phyloP scores from a whole-genome alignment of 148 eudicot species.

The Linanthus parryae region DNA sequence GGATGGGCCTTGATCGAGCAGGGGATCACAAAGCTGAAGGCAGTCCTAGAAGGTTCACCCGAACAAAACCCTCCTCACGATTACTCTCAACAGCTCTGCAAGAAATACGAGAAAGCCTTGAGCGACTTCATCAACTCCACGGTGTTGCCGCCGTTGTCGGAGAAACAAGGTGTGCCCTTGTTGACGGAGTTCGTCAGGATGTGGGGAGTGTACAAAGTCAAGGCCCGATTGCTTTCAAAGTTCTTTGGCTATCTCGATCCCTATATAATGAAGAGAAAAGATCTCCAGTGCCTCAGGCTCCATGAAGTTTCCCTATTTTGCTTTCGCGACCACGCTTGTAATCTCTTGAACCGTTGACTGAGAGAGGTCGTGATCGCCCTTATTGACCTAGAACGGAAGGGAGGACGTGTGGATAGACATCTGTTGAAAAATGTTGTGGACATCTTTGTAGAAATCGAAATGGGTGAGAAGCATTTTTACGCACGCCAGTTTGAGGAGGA shows the following conservation, averaged over 20 bases:
- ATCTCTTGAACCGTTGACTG: too few species aligned
- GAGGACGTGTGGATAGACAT: constrained; percentile 83
- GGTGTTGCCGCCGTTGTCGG: constrained; percentile 84
- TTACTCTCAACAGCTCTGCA: too few species aligned
- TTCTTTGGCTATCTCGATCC: constrained; percentile 94
- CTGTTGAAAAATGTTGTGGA: constrained; percentile 84
- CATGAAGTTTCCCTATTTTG: constrained; percentile 87
- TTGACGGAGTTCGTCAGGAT: constrained; percentile 82
- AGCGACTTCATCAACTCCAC: too few species aligned
- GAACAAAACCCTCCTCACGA: too few species aligned
- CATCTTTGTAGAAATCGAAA: constrained; percentile 90
- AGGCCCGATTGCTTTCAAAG: constrained; percentile 92
- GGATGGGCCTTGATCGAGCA: too few species aligned
- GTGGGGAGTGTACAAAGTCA: constrained; percentile 91
- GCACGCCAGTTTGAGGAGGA: too few species aligned
- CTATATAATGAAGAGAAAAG: constrained; percentile 79
- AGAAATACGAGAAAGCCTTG: too few species aligned
- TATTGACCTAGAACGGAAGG: constrained; percentile 90
- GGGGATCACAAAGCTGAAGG: too few species aligned
- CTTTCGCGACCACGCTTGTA: constrained; percentile 74
- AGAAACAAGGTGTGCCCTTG: constrained; percentile 91
- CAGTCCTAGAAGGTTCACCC: too few species aligned
- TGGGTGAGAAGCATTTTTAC: too few species aligned
- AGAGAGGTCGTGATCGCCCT: too few species aligned
- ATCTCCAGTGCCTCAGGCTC: constrained; percentile 72